Base-by-base conservation (phyloP, 2,329 filamentous ascomycete genomes). In the Aspergillus luchuensis region DNA sequence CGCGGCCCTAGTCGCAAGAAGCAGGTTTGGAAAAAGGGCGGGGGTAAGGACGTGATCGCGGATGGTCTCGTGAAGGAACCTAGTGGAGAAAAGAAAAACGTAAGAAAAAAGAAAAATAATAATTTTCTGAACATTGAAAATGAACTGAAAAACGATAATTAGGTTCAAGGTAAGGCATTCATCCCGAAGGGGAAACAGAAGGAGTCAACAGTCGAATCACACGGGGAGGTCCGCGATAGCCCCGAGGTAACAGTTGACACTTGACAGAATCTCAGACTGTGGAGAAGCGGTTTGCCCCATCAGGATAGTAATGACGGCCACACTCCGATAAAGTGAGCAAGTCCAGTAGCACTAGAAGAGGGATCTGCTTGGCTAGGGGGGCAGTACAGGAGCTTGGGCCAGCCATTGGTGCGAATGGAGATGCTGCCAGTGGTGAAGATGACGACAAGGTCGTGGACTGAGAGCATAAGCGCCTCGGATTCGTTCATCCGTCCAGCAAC, bases 11-110 rank as follows among this genome's bases (percentile, higher is more conserved):
- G 91, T 83, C 67, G 87, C 75, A 57, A 73, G 74, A 21, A 81
- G 74, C 67, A 91, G 77, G 72, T 82, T 81, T 73, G 90, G 87
- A 58, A 92, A 81, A 67, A 85, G 82, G 63, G 83, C 82, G 67
- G 88, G 82, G 77, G 88, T 85, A 63, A 92, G 81, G 62, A 91
- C 73, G 72, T 84, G 79, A 84, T 81, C 78, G 84, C 90, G 76
- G 71, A 79, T 80, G 69, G 73, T 76, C 67, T 79, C 72, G 65
- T 74, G 76, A 57, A 80, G 74, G 65, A 80, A 80, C 72, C 79
- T 81, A 61, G 59, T 58, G 56, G 53, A 61, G 53, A 59, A 61
- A 57, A 47, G 8, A 8, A 49, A 57, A 49, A 53, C 61, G 57
- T 61, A 28, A 5, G 60, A 54, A 38, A 65, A 56, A 36, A 25